Base-by-base conservation (phyloP, 306 rosid species). In the Prosopis cineraria region DNA sequence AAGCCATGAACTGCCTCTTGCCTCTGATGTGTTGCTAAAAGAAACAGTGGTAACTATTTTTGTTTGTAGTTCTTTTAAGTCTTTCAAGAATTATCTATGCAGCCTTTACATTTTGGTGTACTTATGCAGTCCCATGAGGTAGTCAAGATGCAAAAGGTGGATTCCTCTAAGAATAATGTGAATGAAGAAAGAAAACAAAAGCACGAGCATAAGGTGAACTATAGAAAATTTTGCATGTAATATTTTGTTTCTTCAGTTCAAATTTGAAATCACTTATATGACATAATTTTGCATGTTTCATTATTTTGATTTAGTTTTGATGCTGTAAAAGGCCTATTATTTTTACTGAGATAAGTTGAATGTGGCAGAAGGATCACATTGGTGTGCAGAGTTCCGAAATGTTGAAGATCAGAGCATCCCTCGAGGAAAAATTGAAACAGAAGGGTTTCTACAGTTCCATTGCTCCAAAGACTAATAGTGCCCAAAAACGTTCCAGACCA, bases 381-480 rank as follows among this genome's bases (percentile, higher is more conserved):
- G 88, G 90, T 36, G 59, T 55, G 39, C 92, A 86, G 80, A 94
- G 97, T 88, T 82, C 85, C 87, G 89, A 84, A 87, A 94, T 92
- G 95, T 79, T 94, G 14, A 90, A 87, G 84, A 85, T 88, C 33
- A 92, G 97, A 88, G 95, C 93, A 69, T 87, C 90, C 52, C 97
- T 90, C 10, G 97, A 88, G 81, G 92, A 89, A 87, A 92, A 85
- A 34, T 81, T 91, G 86, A 92, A 87, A 82, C 88, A 90, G 72
- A 86, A 88, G 90, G 97, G 91, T 70, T 72, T 86, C 69, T 78
- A 83, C 52, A 80, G 85, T 39, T 85, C 90, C 45, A 70, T 70
- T 68, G 64, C 88, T 78, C 85, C 91, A 64, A 90, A 87, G 87
- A 79, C 81, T 70, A 78, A 78, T 69, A 85, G 67, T 77, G 71